Evolutionary conservation across 352 stramenopile genomes (phyloP).

Genomic region (Pythium sp.): DNA sequence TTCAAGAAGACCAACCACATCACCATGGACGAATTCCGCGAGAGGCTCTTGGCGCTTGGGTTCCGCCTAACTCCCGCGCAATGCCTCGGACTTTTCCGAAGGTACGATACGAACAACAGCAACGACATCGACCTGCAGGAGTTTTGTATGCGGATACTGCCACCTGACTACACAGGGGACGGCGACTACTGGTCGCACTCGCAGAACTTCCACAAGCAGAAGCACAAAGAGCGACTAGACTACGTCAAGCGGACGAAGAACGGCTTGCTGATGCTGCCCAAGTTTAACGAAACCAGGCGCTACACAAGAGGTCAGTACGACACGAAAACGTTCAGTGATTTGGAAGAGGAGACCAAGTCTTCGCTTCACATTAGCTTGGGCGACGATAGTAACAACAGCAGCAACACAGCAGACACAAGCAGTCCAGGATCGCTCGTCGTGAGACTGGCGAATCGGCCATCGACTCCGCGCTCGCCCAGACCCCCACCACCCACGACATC

Average conservation of each 20-base stretch:
- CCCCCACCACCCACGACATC: background rate
- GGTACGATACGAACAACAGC: constrained; percentile 78
- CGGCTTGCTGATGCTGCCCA: constrained; percentile 55
- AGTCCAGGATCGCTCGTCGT: constrained; percentile 1
- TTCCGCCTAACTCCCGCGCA: constrained; percentile 69
- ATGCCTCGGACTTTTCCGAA: constrained; percentile 56
- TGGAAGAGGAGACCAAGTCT: constrained; percentile 23
- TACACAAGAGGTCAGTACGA: constrained; percentile 53
- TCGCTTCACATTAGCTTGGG: constrained; percentile 6
- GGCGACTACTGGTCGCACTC: constrained; percentile 76
- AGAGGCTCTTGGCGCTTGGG: constrained; percentile 61
- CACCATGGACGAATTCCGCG: constrained; percentile 70
- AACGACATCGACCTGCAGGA: constrained; percentile 81
- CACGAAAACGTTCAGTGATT: constrained; percentile 36
- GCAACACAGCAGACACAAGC: constrained; percentile 5
- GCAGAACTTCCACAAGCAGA: constrained; percentile 51
- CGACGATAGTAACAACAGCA: background rate
- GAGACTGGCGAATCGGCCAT: constrained; percentile 7
- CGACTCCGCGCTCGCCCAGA: constrained; percentile 23
- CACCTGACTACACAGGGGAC: constrained; percentile 76
- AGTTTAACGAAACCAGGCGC: constrained; percentile 51
- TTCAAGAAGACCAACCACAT: constrained; percentile 79
- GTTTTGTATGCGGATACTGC: constrained; percentile 75
- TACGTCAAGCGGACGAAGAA: constrained; percentile 67
- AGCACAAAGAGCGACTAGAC: constrained; percentile 44